Base-by-base conservation (phyloP, 1,139 yeast species). In the Diutina neorugosa region DNA sequence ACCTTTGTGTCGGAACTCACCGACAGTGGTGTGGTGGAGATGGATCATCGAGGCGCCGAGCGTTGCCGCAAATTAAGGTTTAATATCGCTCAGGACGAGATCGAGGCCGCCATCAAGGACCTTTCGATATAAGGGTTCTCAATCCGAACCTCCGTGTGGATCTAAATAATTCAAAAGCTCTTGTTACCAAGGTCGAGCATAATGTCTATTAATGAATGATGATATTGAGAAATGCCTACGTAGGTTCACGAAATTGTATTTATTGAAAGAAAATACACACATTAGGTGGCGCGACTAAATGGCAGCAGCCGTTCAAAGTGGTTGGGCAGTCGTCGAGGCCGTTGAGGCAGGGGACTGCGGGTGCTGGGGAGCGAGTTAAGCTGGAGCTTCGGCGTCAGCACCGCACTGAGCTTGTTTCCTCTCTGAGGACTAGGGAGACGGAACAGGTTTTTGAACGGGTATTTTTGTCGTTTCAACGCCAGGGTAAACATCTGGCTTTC, bases 381-480 rank as follows among this genome's bases (percentile, higher is more conserved):
- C 11, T 18, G 27, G 8, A 46, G 50, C 27, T 46, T 46, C 3
- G 50, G 50, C n/a, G 50, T 46, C 11, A 18, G 27, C 3, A n/a
- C 6, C 12, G 50, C 50, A 16, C 50, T 25, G 7, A 46, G 50
- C 19, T 27, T 16, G 21, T 23, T 23, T 11, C 19, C 37, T 8
- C 40, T 20, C 7, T n/a, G 50, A 27, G 40, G 50, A 18, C 20
- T n/a, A 3, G 41, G 41, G n/a, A 25, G 5, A n/a, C 27, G 18
- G 7, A 16, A 46, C 20, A 23, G 37, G 18, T 12, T 21, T 16
- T 11, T 21, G 21, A 27, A 46, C 6, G 50, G 50, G 14, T 46
- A 46, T 14, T 46, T 46, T 27, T 27, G 50, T 18, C 50, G 37
- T 11, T 46, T 46, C 19, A 46, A 16, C 20, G 50, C 50, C 40